These are phyloP conservation scores for Pleurotus cornucopiae DNA, from an alignment of 768 basidiomycete genomes.

Conservation along the genomic window DNA sequence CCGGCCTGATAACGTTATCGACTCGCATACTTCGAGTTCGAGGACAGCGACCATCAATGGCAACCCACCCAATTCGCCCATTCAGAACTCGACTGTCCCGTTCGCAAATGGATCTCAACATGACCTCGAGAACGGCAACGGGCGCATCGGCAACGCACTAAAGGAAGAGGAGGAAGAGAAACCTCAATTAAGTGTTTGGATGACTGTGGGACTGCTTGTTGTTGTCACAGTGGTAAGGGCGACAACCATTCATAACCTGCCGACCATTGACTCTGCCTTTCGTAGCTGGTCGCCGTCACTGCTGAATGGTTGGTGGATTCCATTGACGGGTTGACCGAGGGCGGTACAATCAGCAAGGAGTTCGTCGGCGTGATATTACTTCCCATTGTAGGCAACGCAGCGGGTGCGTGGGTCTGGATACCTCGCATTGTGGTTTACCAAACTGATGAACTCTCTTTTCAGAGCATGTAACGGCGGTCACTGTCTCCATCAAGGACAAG, in stretches of 20 bases:
- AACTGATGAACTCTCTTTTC: background rate
- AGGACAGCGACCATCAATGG: background rate
- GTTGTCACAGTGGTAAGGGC: conserved; percentile 60
- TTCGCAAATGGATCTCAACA: conserved; percentile 11
- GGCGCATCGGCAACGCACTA: background rate
- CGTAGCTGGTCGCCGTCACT: conserved; percentile 56
- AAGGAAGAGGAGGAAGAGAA: conserved; percentile 35
- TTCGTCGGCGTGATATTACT: conserved; percentile 85
- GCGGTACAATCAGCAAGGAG: conserved; percentile 59
- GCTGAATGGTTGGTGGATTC: conserved; percentile 77
- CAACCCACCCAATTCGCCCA: background rate
- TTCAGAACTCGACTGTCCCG: conserved; percentile 1
- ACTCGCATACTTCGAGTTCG: background rate
- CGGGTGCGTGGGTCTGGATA: conserved; percentile 36
- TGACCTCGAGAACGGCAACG: conserved; percentile 7
- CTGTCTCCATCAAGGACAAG: conserved; percentile 87
- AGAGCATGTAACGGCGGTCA: conserved; percentile 90
- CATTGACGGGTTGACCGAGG: conserved; percentile 65
- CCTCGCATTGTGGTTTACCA: conserved; percentile 9
- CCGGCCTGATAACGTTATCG: background rate
- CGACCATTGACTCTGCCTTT: background rate
- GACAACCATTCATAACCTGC: too few species aligned
- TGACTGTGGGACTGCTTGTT: conserved; percentile 51
- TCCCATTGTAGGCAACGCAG: conserved; percentile 90
- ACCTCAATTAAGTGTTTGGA: conserved; percentile 51